Evolutionary conservation across 2,329 filamentous ascomycete genomes (phyloP), one percentile per base, ranked within the genome.

Genomic region (Alternaria gaisen): DNA sequence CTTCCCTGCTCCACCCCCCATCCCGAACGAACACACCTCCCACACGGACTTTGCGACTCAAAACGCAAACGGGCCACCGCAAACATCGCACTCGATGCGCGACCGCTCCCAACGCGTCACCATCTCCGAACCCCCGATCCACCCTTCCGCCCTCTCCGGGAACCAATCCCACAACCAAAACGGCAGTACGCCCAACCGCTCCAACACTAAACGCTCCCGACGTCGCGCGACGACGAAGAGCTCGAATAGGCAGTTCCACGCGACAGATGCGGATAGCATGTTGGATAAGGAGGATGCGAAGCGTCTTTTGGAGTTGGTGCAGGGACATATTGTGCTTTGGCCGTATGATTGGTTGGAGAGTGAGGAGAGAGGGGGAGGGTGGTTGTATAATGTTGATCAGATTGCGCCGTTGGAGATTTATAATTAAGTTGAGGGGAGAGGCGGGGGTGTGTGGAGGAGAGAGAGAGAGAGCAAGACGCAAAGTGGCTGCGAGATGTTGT

Each of bases 351-450:
- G 96, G 87, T 61, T 80, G 1, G 87, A 91, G 70, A 91, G 90
- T 57, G 95, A 98, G 81, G 95, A 98, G 82, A 88, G 90, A 73
- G 94, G 93, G 67, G 92, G 93, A 58, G 97, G 97, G 76, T 99
- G 95, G 95, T 86, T 97, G 64, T 98, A 97, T 80, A 93, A 94
- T 75, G 92, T 98, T 57, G 95, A 99, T 79, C 91, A 96, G 79
- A 90, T 99, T 76, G 96, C 95, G 71, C 95, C 95, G 58, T 84
- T 99, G 80, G 93, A 97, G 81, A 98, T 99, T 73, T 99, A 99
- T 58, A 60, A 56, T 60, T 18, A 36, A 14, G 0, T 5, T 6
- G 11, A 32, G 30, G 30, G 11, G 0, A 44, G 24, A 26, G 24
- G 24, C 24, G 24, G 38, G n/a, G 4, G 11, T 40, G 38, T 18